These are phyloP conservation scores for Amauroascus niger DNA, from an alignment of 2,329 filamentous ascomycete species.

Conservation along the genomic window DNA sequence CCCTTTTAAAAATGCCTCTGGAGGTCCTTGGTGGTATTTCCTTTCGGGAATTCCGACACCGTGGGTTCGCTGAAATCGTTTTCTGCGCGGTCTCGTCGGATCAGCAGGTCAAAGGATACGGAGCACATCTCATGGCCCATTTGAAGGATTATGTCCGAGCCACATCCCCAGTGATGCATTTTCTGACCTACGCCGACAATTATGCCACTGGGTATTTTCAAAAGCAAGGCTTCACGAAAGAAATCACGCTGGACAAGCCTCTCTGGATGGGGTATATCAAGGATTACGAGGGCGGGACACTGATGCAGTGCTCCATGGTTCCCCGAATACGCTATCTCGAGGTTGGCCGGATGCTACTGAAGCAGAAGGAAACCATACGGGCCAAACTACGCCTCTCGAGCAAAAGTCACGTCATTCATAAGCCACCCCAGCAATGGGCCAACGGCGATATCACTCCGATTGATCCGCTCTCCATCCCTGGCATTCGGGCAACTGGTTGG, in stretches of 20 bases:
- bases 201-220: conserved; percentile 91
- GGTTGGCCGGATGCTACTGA: conserved; percentile 71
- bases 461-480: conserved; percentile 65
- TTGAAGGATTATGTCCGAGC: conserved; percentile 86
- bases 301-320: conserved; percentile 90
- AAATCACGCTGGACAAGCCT: conserved; percentile 69
- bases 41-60: conserved; percentile 72
- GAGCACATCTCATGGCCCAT: conserved; percentile 86
- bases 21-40: conserved; percentile 79
- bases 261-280: conserved; percentile 91
- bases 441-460: conserved; percentile 56
- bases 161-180: conserved; percentile 85
- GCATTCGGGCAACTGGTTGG: conserved; percentile 75
- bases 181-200: conserved; percentile 85
- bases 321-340: conserved; percentile 78
- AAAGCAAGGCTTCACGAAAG: conserved; percentile 91
- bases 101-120: conserved; percentile 87
- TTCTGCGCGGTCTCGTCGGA: conserved; percentile 85
- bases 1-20: conserved; percentile 80
- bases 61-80: conserved; percentile 81
- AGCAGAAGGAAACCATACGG: conserved; percentile 77
- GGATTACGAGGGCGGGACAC: conserved; percentile 84
- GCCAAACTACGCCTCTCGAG: conserved; percentile 76
- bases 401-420: conserved; percentile 66
- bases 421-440: conserved; percentile 63